Conservation (phyloP, 768 basidiomycete genomes). For the Rhodotorula kratochvilovae region DNA sequence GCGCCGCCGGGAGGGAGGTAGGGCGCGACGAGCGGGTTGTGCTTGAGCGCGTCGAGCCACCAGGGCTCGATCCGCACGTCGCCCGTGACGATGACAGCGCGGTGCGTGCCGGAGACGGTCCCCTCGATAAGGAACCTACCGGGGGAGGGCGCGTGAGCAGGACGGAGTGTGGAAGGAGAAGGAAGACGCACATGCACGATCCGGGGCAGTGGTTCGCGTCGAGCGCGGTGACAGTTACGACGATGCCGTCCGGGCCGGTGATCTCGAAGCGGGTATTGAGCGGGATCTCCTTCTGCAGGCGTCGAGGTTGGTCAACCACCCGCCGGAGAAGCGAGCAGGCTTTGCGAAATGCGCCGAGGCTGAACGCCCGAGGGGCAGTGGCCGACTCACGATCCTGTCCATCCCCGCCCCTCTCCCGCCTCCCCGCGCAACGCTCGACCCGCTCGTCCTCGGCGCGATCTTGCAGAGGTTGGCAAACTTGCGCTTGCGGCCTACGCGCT, state of each 20-base stretch:
- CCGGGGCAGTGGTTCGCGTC: constrained; percentile 96
- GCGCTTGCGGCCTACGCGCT: constrained; percentile 50
- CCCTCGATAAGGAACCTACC: constrained; percentile 58
- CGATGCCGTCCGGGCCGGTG: constrained; percentile 54
- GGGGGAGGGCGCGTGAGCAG: not conserved
- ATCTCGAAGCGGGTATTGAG: constrained; percentile 63
- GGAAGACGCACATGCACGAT: constrained; percentile 72
- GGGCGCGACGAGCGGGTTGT: constrained; percentile 67
- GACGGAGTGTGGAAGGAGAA: not conserved
- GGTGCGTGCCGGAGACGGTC: constrained; percentile 64
- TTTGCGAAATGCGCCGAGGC: too few relatives aligned
- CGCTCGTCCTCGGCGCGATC: too few relatives aligned
- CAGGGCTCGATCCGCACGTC: constrained; percentile 84
- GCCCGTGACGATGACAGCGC: constrained; percentile 82
- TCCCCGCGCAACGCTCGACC: constrained; percentile 55
- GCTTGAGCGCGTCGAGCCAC: constrained; percentile 64
- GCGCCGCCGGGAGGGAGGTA: constrained; percentile 53
- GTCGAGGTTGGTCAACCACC: too few relatives aligned
- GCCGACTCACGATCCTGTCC: constrained; percentile 19
- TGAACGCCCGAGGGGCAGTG: too few relatives aligned
- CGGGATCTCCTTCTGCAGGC: constrained; percentile 50
- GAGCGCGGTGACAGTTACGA: constrained; percentile 69
- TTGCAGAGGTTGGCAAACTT: constrained; percentile 75
- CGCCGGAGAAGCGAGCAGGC: too few relatives aligned
- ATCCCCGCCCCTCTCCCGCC: constrained; percentile 56